Evolutionary conservation across 202 grass and related monocot genomes (phyloP).

Genomic region (Eragrostis tef): DNA sequence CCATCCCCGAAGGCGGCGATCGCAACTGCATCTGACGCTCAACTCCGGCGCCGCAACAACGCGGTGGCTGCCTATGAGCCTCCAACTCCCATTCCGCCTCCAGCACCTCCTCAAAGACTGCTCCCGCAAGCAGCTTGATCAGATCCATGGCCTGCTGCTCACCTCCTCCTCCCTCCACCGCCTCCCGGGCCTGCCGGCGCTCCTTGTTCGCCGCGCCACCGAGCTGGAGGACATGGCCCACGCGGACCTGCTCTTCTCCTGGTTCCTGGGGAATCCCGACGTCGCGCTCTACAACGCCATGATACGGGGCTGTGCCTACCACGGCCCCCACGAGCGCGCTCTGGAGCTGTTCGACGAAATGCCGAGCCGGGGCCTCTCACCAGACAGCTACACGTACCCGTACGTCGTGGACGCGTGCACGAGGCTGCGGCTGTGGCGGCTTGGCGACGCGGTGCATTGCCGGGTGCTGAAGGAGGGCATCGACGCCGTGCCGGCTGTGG

Average conservation of each 20-base stretch:
- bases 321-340: slow-evolving; percentile 41
- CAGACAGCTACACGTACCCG: slow-evolving; percentile 58
- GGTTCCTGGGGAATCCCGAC: neutral
- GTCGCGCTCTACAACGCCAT: slow-evolving; percentile 59
- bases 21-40: neutral
- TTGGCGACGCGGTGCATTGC: slow-evolving; percentile 39
- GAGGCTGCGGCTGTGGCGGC: slow-evolving; percentile 27
- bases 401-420: slow-evolving; percentile 52
- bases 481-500: slow-evolving; percentile 30
- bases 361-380: slow-evolving; percentile 28
- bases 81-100: slow-evolving; percentile 15
- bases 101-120: slow-evolving; percentile 35
- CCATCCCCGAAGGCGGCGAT: neutral
- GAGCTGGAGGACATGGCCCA: slow-evolving; percentile 44
- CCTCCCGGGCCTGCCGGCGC: slow-evolving; percentile 27
- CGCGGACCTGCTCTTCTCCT: slow-evolving; percentile 49
- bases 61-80: slow-evolving; percentile 5
- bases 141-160: slow-evolving; percentile 56
- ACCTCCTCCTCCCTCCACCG: slow-evolving; percentile 48
- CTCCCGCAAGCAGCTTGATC: slow-evolving; percentile 45
- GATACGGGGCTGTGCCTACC: slow-evolving; percentile 47
- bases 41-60: neutral
- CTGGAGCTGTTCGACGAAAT: slow-evolving; percentile 57
- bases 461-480: slow-evolving; percentile 48
- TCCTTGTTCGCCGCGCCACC: slow-evolving; percentile 54